A percentile compares a stretch with the other conserved stretches of the same genome.
Evolutionary conservation across 129 eudicot species (phyloP).

Genomic region (Flaveria ramosissima): DNA sequence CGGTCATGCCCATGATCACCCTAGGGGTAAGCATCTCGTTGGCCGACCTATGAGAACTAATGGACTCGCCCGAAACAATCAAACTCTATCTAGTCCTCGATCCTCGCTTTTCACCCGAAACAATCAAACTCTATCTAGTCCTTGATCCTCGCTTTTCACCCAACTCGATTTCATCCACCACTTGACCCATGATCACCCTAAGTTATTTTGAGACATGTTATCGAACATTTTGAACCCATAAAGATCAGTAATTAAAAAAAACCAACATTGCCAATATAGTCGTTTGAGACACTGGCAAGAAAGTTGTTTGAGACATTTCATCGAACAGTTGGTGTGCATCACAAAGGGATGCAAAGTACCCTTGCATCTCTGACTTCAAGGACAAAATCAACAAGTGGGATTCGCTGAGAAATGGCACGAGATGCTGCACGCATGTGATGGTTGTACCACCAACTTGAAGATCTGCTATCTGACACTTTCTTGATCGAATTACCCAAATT

Average conservation of each 20-base stretch:
- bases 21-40: no score
- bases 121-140: no score
- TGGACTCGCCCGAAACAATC: no score
- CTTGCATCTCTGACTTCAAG: conserved; percentile 88
- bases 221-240: background rate
- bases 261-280: background rate
- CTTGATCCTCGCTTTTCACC: no score
- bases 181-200: no score
- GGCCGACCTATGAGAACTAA: no score
- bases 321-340: conserved; percentile 43
- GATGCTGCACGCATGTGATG: conserved; percentile 91
- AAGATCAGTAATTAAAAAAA: no score
- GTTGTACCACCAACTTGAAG: conserved; percentile 93
- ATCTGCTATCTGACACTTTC: conserved; percentile 45
- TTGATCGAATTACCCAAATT: conserved; percentile 54
- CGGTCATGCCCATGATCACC: no score
- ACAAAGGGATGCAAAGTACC: conserved; percentile 36
- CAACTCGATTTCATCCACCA: no score
- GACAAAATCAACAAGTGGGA: conserved; percentile 73
- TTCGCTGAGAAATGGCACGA: conserved; percentile 62
- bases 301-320: conserved; percentile 41
- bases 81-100: no score
- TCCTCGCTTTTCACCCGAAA: no score
- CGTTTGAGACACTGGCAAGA: conserved; percentile 2
- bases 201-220: background rate